Evolutionary conservation across 192 early-diverging fungal species (phyloP).

Genomic region (Coemansia umbellata): DNA sequence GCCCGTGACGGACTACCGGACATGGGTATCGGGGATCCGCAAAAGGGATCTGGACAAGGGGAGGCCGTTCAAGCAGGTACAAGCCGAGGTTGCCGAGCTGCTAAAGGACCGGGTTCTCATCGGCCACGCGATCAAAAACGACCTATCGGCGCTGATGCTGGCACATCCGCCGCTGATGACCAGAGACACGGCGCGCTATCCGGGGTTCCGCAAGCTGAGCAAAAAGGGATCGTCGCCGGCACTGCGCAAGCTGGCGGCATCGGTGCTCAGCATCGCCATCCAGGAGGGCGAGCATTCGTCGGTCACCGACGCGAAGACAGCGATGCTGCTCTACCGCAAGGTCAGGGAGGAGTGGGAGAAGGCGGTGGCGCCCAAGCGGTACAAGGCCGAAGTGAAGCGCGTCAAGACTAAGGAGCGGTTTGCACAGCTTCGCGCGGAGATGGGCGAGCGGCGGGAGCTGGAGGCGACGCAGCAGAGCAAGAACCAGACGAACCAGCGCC

Average conservation of each 20-base stretch:
- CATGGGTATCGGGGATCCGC: conserved; percentile 89
- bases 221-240: conserved; percentile 63
- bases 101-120: conserved; percentile 83
- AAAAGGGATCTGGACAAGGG: conserved; percentile 62
- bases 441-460: conserved; percentile 12
- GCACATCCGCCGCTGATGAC: conserved; percentile 72
- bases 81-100: conserved; percentile 73
- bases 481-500: not conserved
- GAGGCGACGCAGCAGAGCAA: not conserved
- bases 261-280: conserved; percentile 74
- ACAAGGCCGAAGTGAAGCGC: conserved; percentile 24
- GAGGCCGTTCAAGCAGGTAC: conserved; percentile 72
- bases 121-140: conserved; percentile 88
- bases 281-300: conserved; percentile 86
- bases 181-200: conserved; percentile 81
- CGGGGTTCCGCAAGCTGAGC: conserved; percentile 62
- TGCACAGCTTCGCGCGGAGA: conserved; percentile 32
- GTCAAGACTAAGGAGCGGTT: conserved; percentile 43
- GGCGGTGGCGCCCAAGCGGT: conserved; percentile 28
- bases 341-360: conserved; percentile 81
- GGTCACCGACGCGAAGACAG: conserved; percentile 82
- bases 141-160: conserved; percentile 78
- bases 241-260: conserved; percentile 71
- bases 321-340: conserved; percentile 86
- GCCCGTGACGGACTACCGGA: conserved; percentile 89